phyloP scores from a whole-genome alignment of 371 early-diverging fungal species.

The Neoconidiobolus thromboides region DNA sequence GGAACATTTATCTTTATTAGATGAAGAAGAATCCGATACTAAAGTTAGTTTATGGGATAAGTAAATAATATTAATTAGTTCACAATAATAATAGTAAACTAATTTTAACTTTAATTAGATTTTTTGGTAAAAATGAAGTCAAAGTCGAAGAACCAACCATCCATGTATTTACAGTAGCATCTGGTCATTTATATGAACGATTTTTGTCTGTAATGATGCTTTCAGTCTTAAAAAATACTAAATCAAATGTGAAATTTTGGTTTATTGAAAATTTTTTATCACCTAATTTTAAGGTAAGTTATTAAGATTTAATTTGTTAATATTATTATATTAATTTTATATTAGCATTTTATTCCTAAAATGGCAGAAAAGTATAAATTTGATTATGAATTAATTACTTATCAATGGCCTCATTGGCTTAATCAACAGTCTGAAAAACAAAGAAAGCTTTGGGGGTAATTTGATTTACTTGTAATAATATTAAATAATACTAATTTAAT shows the following conservation, averaged over 20 bases:
- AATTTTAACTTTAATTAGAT: too few relatives aligned
- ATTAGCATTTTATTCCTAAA: slow-evolving; percentile 80
- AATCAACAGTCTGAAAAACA: slow-evolving; percentile 82
- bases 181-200: slow-evolving; percentile 90
- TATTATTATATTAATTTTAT: slow-evolving; percentile 84
- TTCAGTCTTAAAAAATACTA: slow-evolving; percentile 71
- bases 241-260: slow-evolving; percentile 87
- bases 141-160: slow-evolving; percentile 17
- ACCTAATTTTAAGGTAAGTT: slow-evolving; percentile 52
- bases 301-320: slow-evolving; percentile 96
- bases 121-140: not conserved
- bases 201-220: slow-evolving; percentile 90
- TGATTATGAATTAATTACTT: slow-evolving; percentile 82
- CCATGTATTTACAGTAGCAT: slow-evolving; percentile 92
- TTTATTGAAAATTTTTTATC: slow-evolving; percentile 92
- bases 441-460: slow-evolving; percentile 83
- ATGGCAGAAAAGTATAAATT: slow-evolving; percentile 66
- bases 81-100: too few relatives aligned
- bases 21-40: slow-evolving; percentile 27
- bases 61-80: not conserved
- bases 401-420: slow-evolving; percentile 96
- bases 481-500: not conserved
- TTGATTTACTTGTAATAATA: not conserved
- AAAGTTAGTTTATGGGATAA: not conserved
- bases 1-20: slow-evolving; percentile 53